phyloP scores from a whole-genome alignment of 1,139 yeast species.

The Pichia sp. region DNA sequence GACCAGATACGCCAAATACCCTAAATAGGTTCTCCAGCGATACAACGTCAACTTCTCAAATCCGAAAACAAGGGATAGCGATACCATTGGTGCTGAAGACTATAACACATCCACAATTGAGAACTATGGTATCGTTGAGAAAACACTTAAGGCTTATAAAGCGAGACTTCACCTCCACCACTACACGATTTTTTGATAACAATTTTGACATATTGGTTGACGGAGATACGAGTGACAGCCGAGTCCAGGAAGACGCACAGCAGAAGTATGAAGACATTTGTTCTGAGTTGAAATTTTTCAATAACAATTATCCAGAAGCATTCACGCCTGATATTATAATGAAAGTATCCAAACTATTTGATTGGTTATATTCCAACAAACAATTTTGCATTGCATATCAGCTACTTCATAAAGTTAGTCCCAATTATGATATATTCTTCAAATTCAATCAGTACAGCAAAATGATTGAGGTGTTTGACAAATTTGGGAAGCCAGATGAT shows the following conservation, averaged over 20 bases:
- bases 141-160: slow-evolving; percentile 12
- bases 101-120: slow-evolving; percentile 6
- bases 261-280: slow-evolving; percentile 6
- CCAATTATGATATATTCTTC: slow-evolving; percentile 15
- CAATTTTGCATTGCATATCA: slow-evolving; percentile 13
- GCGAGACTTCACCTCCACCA: slow-evolving; percentile 19
- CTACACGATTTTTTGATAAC: slow-evolving; percentile 24
- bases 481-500: slow-evolving; percentile 17
- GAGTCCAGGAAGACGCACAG: slow-evolving; percentile 10
- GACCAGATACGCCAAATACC: background rate
- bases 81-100: background rate
- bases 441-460: slow-evolving; percentile 14
- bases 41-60: background rate
- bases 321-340: slow-evolving; percentile 16
- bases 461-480: slow-evolving; percentile 18
- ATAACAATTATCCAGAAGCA: slow-evolving; percentile 11
- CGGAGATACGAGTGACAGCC: slow-evolving; percentile 8
- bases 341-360: slow-evolving; percentile 15
- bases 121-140: slow-evolving; percentile 2
- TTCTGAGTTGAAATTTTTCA: slow-evolving; percentile 12
- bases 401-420: slow-evolving; percentile 9
- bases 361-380: slow-evolving; percentile 19
- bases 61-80: background rate
- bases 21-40: background rate
- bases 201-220: slow-evolving; percentile 24